Conservation (phyloP, 805 yeast genomes). For the Candida wancherniae region DNA sequence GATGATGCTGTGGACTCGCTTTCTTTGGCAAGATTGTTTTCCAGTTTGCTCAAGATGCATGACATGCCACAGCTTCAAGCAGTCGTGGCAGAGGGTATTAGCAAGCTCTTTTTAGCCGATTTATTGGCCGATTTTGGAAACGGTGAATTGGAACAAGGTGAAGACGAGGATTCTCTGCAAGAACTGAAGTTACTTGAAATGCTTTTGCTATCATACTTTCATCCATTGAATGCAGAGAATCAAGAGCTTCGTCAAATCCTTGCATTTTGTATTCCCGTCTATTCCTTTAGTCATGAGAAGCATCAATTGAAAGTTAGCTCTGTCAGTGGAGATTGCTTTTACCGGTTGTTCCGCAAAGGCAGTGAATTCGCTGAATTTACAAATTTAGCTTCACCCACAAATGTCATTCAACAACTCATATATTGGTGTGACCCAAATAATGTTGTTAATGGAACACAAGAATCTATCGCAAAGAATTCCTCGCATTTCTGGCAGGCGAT, state of each 20-base stretch:
- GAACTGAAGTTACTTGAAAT: constrained; percentile 55
- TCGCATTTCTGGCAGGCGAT: constrained; percentile 54
- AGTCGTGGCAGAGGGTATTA: constrained; percentile 78
- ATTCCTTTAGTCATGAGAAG: constrained; percentile 65
- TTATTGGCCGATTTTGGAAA: constrained; percentile 49
- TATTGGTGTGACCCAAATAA: constrained; percentile 83
- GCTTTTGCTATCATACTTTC: constrained; percentile 68
- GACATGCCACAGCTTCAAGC: constrained; percentile 67
- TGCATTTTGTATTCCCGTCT: constrained; percentile 84
- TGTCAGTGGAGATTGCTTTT: constrained; percentile 62
- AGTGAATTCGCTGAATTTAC: constrained; percentile 31
- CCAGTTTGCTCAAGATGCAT: constrained; percentile 54
- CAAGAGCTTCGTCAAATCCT: constrained; percentile 71
- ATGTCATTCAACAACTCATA: constrained; percentile 63
- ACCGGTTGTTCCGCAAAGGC: constrained; percentile 46
- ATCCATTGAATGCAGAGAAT: constrained; percentile 59
- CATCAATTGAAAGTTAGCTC: constrained; percentile 67
- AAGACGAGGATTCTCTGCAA: constrained; percentile 22
- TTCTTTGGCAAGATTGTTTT: constrained; percentile 65
- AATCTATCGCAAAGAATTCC: constrained; percentile 37
- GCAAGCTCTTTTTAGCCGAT: constrained; percentile 76
- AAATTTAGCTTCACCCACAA: constrained; percentile 39
- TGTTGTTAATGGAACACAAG: constrained; percentile 46
- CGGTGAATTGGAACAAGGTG: constrained; percentile 10
- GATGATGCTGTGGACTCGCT: constrained; percentile 57